Conservation (phyloP, 371 early-diverging fungal species). For the Mucor piriformis region DNA sequence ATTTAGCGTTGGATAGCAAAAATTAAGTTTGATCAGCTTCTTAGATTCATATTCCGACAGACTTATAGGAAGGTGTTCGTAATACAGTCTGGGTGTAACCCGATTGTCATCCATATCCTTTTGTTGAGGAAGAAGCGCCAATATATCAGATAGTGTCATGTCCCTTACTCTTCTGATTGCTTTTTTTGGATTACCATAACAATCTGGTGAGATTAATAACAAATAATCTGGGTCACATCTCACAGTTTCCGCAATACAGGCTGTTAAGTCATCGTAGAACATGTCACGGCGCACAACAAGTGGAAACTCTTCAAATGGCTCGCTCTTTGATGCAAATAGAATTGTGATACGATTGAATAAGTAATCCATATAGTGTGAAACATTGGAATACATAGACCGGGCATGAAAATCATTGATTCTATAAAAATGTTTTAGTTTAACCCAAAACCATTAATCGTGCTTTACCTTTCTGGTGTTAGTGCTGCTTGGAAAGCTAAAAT, state of each 20-base stretch:
- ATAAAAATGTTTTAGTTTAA: neutral
- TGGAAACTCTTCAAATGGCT: neutral
- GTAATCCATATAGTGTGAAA: neutral
- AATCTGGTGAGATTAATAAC: slow-evolving; percentile 10
- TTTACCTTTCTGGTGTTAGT: slow-evolving; percentile 46
- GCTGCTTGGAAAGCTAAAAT: slow-evolving; percentile 79
- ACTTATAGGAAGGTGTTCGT: slow-evolving; percentile 76
- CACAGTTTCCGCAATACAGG: neutral
- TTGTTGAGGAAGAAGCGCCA: neutral
- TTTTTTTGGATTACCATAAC: neutral
- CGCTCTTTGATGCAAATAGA: slow-evolving; percentile 24
- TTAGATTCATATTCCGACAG: slow-evolving; percentile 76
- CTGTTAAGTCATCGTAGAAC: slow-evolving; percentile 6
- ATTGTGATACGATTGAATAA: neutral
- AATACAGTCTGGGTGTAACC: slow-evolving; percentile 46
- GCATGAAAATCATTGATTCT: neutral
- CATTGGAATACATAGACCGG: neutral
- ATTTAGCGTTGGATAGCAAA: slow-evolving; percentile 33
- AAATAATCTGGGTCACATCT: slow-evolving; percentile 17
- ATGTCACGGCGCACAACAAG: slow-evolving; percentile 13
- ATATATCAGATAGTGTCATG: neutral
- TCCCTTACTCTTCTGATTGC: neutral
- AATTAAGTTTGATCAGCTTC: slow-evolving; percentile 53
- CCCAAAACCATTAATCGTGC: too few species aligned
- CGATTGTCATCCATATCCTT: too few species aligned